Conservation (phyloP, 2,329 filamentous ascomycete species). For the Diaporthe capsici region DNA sequence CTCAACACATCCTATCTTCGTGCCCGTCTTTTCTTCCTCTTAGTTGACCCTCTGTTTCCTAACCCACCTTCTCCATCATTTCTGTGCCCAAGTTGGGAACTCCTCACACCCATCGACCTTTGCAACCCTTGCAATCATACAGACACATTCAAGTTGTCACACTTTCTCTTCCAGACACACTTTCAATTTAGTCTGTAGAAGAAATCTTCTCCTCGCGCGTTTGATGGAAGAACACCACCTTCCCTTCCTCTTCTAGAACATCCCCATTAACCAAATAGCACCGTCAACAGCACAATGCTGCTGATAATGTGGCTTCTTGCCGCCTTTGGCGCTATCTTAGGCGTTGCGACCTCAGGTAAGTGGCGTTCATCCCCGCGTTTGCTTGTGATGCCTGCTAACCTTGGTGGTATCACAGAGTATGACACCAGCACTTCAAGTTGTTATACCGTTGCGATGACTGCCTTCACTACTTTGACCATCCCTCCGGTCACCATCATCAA, state of each 20-base stretch:
- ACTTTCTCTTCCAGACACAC: not conserved
- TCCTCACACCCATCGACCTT: not conserved
- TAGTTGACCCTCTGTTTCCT: not conserved
- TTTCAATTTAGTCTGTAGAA: not conserved
- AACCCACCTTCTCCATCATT: not conserved
- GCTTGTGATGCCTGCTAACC: not conserved
- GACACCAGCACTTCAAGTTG: not conserved
- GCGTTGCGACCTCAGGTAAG: not conserved
- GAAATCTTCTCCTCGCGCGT: not conserved
- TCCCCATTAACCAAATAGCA: not conserved
- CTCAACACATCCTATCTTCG: not conserved
- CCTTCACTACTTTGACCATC: not conserved
- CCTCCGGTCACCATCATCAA: not conserved
- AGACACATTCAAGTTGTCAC: not conserved
- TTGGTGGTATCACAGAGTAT: not conserved
- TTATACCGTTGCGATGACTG: not conserved
- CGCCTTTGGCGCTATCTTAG: constrained; percentile 5
- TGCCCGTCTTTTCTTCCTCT: not conserved
- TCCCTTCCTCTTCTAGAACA: not conserved
- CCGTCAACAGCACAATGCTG: constrained; percentile 13
- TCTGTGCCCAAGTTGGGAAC: not conserved
- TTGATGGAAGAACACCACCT: not conserved
- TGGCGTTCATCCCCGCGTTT: not conserved
- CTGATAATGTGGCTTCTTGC: constrained; percentile 8
- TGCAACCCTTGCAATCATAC: not conserved